These are phyloP conservation scores for Phytophthora quininea DNA, from an alignment of 352 stramenopile genomes.

Conservation along the genomic window DNA sequence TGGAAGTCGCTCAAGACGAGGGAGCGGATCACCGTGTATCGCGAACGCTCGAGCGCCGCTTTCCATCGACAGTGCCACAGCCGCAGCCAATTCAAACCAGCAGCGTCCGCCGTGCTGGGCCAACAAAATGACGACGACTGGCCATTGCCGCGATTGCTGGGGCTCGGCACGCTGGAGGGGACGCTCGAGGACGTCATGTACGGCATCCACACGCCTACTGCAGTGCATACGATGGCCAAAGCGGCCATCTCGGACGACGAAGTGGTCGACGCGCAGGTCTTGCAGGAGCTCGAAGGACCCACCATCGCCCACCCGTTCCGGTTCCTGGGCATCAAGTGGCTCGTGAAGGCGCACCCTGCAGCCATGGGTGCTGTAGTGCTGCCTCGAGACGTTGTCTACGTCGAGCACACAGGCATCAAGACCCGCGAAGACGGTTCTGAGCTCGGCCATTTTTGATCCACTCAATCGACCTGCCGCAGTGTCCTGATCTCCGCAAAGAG, in stretches of 20 bases:
- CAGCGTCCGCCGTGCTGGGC: neutral
- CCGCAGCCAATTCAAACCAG: conserved; percentile 10
- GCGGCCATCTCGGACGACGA: conserved; percentile 42
- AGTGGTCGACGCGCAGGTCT: conserved; percentile 51
- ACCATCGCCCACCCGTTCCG: conserved; percentile 52
- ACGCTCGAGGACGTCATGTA: conserved; percentile 63
- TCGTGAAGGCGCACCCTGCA: conserved; percentile 35
- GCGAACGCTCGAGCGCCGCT: conserved; percentile 32
- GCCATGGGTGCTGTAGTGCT: conserved; percentile 32
- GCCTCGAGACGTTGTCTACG: conserved; percentile 41
- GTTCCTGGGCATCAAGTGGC: conserved; percentile 63
- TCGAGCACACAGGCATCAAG: conserved; percentile 39
- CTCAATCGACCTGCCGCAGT: conserved; percentile 52
- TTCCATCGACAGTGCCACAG: conserved; percentile 30
- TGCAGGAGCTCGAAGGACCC: conserved; percentile 39
- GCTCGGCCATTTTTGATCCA: conserved; percentile 50
- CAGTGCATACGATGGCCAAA: conserved; percentile 42
- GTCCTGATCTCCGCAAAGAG: conserved; percentile 29
- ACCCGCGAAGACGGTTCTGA: conserved; percentile 25
- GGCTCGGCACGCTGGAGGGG: conserved; percentile 36
- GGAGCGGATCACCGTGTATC: conserved; percentile 56
- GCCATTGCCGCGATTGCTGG: conserved; percentile 37
- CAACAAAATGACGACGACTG: conserved; percentile 22
- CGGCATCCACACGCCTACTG: conserved; percentile 46
- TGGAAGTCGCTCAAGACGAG: conserved; percentile 64